Percentiles rank a stretch among this genome's conserved stretches.
These are phyloP conservation scores for Tuber calosporum DNA, from an alignment of 495 filamentous ascomycete genomes.

Conservation along the genomic window DNA sequence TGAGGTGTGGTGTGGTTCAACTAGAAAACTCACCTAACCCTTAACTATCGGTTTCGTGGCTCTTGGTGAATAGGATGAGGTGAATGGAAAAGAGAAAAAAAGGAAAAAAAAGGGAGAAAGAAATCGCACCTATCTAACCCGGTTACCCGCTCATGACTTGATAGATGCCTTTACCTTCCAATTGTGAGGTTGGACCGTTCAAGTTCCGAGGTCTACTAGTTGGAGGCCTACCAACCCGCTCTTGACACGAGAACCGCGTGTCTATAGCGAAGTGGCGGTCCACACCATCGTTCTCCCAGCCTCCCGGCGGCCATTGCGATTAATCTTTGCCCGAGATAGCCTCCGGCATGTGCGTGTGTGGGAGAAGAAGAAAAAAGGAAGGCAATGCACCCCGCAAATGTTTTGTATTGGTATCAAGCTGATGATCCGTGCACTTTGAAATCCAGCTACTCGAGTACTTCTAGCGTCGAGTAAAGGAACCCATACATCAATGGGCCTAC, in stretches of 20 bases:
- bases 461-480: neutral
- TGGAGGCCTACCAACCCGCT: constrained; percentile 29
- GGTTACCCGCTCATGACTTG: neutral
- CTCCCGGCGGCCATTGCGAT: constrained; percentile 1
- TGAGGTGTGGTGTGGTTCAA: neutral
- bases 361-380: neutral
- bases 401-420: constrained; percentile 5
- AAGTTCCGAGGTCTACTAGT: neutral
- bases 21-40: neutral
- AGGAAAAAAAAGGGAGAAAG: neutral
- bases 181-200: neutral
- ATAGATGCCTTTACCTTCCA: neutral
- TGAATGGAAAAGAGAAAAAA: neutral
- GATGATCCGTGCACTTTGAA: constrained; percentile 5
- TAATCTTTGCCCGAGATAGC: neutral
- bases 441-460: neutral
- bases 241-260: constrained; percentile 33
- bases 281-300: neutral
- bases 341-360: neutral
- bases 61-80: neutral
- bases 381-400: neutral
- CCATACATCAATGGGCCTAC: neutral
- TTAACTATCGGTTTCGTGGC: neutral
- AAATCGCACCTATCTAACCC: neutral
- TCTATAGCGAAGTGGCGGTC: constrained; percentile 16